Percentiles rank a stretch among this genome's conserved stretches.
phyloP scores from a whole-genome alignment of 371 early-diverging fungal species.

The Mucor piriformis region DNA sequence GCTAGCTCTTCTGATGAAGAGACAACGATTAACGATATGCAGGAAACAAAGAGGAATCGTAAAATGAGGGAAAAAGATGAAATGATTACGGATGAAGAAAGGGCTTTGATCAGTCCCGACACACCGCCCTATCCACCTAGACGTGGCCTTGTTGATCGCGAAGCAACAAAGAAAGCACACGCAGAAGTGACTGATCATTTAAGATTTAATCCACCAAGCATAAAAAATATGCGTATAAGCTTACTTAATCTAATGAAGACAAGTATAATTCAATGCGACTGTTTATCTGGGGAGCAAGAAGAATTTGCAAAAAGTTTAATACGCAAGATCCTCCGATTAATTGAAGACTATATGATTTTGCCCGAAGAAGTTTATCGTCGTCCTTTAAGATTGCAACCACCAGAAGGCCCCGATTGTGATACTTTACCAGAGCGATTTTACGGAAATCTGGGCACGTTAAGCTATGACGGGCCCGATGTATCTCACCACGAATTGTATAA shows the following conservation, averaged over 20 bases:
- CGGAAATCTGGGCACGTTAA: not conserved
- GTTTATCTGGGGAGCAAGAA: too few species aligned
- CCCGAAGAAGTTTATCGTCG: not conserved
- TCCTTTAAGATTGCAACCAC: not conserved
- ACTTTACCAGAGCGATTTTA: not conserved
- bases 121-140: not conserved
- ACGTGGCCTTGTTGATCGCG: too few species aligned
- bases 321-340: not conserved
- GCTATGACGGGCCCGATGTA: not conserved
- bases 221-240: not conserved
- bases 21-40: too few species aligned
- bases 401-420: not conserved
- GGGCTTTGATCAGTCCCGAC: not conserved
- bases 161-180: too few species aligned
- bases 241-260: not conserved
- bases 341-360: not conserved
- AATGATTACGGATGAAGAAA: not conserved
- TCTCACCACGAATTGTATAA: not conserved
- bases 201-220: not conserved
- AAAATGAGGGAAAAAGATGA: not conserved
- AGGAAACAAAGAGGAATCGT: not conserved
- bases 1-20: too few species aligned
- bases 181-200: not conserved
- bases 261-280: too few species aligned
- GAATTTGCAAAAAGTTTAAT: not conserved